These are phyloP conservation scores for Graphiopsis chlorocephala DNA, from an alignment of 2,329 filamentous ascomycete species.

Conservation along the genomic window DNA sequence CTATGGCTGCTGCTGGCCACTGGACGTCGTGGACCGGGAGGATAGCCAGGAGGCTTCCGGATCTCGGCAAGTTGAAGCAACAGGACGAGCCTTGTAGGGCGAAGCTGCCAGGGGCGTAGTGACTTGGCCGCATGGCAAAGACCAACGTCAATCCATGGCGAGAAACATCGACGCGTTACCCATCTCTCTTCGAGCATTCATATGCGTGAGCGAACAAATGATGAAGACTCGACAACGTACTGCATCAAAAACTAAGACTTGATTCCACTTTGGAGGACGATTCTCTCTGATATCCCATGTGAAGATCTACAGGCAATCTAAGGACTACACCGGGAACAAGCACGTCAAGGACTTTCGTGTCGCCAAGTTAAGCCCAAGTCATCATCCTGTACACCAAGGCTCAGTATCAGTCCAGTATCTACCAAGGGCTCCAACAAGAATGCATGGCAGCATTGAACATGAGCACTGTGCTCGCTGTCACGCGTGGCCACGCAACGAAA, in stretches of 20 bases:
- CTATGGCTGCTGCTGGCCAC: background rate
- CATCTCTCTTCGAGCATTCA: background rate
- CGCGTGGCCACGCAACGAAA: background rate
- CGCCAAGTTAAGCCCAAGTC: conserved; percentile 2
- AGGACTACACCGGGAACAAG: background rate
- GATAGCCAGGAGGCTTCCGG: background rate
- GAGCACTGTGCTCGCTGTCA: background rate
- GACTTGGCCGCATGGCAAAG: background rate
- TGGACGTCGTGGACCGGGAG: background rate
- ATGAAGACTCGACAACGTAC: background rate
- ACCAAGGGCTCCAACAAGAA: background rate
- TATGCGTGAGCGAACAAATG: background rate
- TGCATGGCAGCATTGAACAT: background rate
- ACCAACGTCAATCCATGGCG: background rate
- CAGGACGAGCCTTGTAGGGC: background rate
- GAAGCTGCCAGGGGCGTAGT: background rate
- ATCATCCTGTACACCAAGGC: conserved; percentile 9
- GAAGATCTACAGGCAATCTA: background rate
- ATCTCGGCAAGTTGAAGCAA: background rate
- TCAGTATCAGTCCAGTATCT: background rate
- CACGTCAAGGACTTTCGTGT: background rate
- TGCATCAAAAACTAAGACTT: background rate
- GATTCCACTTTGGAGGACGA: background rate
- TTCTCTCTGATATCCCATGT: background rate
- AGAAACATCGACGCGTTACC: background rate